A percentile compares a stretch with the other conserved stretches of the same genome.
phyloP scores from a whole-genome alignment of 768 basidiomycete species.

The Austroboletus festivus region DNA sequence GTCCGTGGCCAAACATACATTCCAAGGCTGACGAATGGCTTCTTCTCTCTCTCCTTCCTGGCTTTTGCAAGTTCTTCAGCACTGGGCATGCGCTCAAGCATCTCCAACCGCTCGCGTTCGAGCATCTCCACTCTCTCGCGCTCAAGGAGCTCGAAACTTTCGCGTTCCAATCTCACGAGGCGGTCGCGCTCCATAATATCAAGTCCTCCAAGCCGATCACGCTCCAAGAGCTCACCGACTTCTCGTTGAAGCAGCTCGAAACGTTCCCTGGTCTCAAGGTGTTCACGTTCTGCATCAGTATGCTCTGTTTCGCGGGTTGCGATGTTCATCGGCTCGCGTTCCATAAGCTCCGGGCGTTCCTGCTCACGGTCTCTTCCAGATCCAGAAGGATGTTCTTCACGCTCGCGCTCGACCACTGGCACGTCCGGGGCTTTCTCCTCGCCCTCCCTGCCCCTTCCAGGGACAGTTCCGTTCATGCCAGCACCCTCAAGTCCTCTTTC shows the following conservation, averaged over 20 bases:
- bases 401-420: slow-evolving; percentile 17
- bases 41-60: slow-evolving; percentile 29
- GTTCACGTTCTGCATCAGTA: slow-evolving; percentile 26
- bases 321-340: slow-evolving; percentile 21
- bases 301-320: slow-evolving; percentile 20
- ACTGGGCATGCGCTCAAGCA: slow-evolving; percentile 32
- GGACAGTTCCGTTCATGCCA: slow-evolving; percentile 1
- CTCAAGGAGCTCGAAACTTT: slow-evolving; percentile 27
- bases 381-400: slow-evolving; percentile 21
- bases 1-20: slow-evolving; percentile 31
- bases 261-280: slow-evolving; percentile 21
- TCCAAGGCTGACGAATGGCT: slow-evolving; percentile 28
- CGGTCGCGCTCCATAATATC: slow-evolving; percentile 30
- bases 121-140: slow-evolving; percentile 29
- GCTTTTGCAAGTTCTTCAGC: slow-evolving; percentile 32
- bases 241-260: slow-evolving; percentile 36
- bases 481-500: slow-evolving; percentile 24
- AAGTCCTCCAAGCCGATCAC: slow-evolving; percentile 29
- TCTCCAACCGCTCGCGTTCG: slow-evolving; percentile 31
- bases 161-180: slow-evolving; percentile 28
- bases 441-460: slow-evolving; percentile 22
- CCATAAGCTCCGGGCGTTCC: slow-evolving; percentile 24
- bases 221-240: slow-evolving; percentile 27
- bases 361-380: slow-evolving; percentile 23
- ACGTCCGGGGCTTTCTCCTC: slow-evolving; percentile 21